Evolutionary conservation across 768 basidiomycete genomes (phyloP), one percentile per base, ranked within the genome.

Genomic region (Suillus cothurnatus): DNA sequence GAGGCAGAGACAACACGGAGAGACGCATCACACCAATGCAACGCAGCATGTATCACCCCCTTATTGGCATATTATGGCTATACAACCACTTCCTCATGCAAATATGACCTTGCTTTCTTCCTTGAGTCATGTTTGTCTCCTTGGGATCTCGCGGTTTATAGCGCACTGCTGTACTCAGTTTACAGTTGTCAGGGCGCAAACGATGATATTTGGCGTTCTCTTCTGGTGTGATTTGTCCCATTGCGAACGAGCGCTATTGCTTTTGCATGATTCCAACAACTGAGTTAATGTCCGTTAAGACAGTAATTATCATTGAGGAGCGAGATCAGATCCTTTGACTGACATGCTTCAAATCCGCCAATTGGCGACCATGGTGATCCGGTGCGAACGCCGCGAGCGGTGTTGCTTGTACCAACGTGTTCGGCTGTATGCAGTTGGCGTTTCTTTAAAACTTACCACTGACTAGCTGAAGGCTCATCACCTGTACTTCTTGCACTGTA

Each of bases 1-100:
- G 72, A 60, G 60, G 38, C 59, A 49, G 65, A 49, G 52, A 41
- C 39, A 41, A 39, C 58, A 31, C 58, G 38, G 38, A 31, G 61
- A 59, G 67, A 66, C 59, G 61, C 64, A 64, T 62, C 39, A 59
- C 58, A 43, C 52, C 50, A 59, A 61, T 61, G 66, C 66, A 67
- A 66, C 64, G 66, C 69, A 67, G 59, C 67, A 67, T 78, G 76
- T 76, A 76, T 45, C 67, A 70, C 50, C 50, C 38, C 57, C 32
- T 59, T 67, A 64, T 34, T 67, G 52, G 56, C 68, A 69, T 67
- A 56, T 28, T 67, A 68, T 69, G 66, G 50, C 66, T 62, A 69
- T 67, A 52, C 56, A 67, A 39, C 26, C 47, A 67, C 61, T 60
- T 59, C 67, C 57, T 36, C 56, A 71, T 73, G 64, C 75, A 68